phyloP scores from a whole-genome alignment of 164 flowering plant genomes.

The Litsea cubeba region DNA sequence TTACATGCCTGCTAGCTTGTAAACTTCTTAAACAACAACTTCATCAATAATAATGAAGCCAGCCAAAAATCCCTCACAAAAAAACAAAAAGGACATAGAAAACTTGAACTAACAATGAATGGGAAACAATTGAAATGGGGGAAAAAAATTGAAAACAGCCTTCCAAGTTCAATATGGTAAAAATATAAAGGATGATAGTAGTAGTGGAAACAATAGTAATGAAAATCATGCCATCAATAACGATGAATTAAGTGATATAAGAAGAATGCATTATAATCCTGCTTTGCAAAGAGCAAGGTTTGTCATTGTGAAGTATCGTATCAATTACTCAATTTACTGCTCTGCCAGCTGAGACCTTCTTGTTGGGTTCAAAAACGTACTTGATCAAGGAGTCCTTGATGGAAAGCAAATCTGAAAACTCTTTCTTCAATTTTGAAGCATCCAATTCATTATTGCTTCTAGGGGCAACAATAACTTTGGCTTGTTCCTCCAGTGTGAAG shows the following conservation, averaged over 20 bases:
- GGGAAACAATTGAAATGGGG: not conserved
- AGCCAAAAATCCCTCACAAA: not conserved
- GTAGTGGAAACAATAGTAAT: not conserved
- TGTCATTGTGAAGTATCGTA: not conserved
- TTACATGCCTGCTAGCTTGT: not conserved
- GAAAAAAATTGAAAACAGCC: not conserved
- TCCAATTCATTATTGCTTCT: slow-evolving; percentile 74
- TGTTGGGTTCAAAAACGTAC: slow-evolving; percentile 62
- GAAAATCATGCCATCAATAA: not conserved
- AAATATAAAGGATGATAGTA: too few relatives aligned
- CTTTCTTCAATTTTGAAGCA: slow-evolving; percentile 53
- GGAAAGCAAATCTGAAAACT: slow-evolving; percentile 58
- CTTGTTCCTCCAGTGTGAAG: slow-evolving; percentile 69
- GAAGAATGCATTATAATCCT: not conserved
- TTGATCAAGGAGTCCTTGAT: slow-evolving; percentile 65
- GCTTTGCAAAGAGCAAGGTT: not conserved
- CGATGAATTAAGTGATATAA: not conserved
- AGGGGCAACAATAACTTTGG: slow-evolving; percentile 63
- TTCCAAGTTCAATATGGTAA: not conserved
- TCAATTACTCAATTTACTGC: not conserved
- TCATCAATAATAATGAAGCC: not conserved
- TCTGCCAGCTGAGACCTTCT: slow-evolving; percentile 14
- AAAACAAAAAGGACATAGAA: not conserved
- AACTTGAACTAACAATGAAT: not conserved
- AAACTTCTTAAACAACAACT: not conserved